Evolutionary conservation across 148 eudicot species (phyloP).

Genomic region (Camellia lanceoleosa): DNA sequence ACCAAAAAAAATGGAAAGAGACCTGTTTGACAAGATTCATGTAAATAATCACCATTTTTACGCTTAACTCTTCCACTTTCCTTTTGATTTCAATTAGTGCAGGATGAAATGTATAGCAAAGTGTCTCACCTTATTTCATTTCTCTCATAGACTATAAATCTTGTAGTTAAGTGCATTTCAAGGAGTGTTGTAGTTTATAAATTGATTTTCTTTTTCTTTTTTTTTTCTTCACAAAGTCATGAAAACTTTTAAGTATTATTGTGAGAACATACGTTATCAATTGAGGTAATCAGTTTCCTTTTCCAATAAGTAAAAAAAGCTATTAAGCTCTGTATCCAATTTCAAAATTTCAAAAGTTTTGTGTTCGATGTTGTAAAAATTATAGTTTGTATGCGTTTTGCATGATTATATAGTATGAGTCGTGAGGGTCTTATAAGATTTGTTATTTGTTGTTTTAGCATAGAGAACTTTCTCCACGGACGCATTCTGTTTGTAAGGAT

Average conservation of each 20-base stretch:
- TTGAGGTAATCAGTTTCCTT: neutral
- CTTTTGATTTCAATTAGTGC: neutral
- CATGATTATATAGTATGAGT: neutral
- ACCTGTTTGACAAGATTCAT: no score
- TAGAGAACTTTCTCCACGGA: conserved; percentile 16
- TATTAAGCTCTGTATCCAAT: no score
- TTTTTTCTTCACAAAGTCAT: neutral
- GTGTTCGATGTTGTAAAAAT: no score
- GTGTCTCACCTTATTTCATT: neutral
- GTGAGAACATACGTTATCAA: neutral
- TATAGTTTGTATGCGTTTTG: neutral
- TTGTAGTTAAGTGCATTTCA: neutral
- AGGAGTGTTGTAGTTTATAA: neutral
- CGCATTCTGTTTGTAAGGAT: conserved; percentile 21
- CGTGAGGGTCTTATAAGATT: neutral
- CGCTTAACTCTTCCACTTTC: neutral
- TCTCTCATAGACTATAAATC: neutral
- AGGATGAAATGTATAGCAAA: no score
- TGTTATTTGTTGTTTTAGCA: neutral
- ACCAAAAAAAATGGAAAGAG: no score
- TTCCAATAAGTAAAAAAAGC: no score
- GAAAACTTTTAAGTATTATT: neutral
- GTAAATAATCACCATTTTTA: neutral
- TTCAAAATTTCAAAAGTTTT: no score
- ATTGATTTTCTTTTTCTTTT: neutral